Evolutionary conservation across 208 protist species (phyloP), one percentile per base, ranked within the genome.

Genomic region (Acanthamoeba castellanii): DNA sequence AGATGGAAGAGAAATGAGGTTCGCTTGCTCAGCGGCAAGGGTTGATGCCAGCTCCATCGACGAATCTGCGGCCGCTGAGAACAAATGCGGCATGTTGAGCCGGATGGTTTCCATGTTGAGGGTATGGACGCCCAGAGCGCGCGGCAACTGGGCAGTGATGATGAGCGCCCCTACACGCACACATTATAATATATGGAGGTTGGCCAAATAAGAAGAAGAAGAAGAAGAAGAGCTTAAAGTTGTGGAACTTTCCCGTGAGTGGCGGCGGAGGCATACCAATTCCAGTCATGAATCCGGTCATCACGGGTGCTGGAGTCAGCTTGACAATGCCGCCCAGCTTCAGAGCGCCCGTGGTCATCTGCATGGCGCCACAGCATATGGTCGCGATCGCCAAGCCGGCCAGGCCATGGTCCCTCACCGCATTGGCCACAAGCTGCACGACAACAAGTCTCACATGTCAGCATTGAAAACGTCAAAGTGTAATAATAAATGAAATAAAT

Each of bases 281-380:
- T 13, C 76, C 76, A 25, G 76, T 57, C 76, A 85, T 85, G 20
- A 85, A 85, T 11, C 76, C 76, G 45, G 76, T 57, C 76, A 85
- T 85, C 30, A 85, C 76, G 13, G 76, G 76, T 42, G 22, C 30
- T 3, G 76, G 76, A 32, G 76, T 85, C 30, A 85, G 76, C 76
- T 85, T 85, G 9, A 85, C 76, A 22, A 85, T 13, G 27, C 76
- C 76, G 20, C 76, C 76, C 45, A 85, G 76, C 76, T 85, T 85
- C 25, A 85, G 1, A 27, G 76, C 76, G 27, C 76, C 76, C 5
- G 76, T 85, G 76, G 76, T 42, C 76, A 85, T 85, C 47, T 85
- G 76, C 76, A 85, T 27, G 45, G 16, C 47, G 11, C 76, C 76
- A 32, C 76, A 59, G 76, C 34, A 85, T 6, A 85, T 2, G 27